Conservation (phyloP, 1,284 basidiomycete genomes). For the Paramarasmius palmivorus region DNA sequence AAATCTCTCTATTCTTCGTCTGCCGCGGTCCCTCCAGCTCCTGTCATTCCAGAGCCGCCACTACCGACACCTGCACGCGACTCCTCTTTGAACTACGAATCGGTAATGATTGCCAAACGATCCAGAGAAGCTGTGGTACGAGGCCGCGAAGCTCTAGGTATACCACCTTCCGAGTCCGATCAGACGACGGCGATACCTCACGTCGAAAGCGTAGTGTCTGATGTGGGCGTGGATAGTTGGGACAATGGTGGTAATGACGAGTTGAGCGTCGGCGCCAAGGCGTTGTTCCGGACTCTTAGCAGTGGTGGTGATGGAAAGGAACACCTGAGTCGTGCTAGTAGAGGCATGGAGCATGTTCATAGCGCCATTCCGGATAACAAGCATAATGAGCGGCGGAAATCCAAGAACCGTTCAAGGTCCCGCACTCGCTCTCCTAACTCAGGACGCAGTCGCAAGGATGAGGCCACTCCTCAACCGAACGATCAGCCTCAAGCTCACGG, state of each 20-base stretch:
- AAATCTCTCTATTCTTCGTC: background rate
- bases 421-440: background rate
- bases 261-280: conserved; percentile 52
- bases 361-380: background rate
- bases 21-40: background rate
- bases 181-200: conserved; percentile 34
- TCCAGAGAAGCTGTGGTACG: conserved; percentile 42
- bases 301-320: conserved; percentile 15
- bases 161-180: conserved; percentile 43
- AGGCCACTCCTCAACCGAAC: background rate
- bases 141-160: conserved; percentile 47
- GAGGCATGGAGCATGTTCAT: conserved; percentile 11
- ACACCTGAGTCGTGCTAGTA: conserved; percentile 17
- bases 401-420: conserved; percentile 2
- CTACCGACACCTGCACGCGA: conserved; percentile 11
- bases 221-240: conserved; percentile 45
- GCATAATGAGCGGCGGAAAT: conserved; percentile 8
- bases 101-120: conserved; percentile 34
- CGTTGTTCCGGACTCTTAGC: conserved; percentile 47
- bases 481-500: background rate
- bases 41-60: background rate
- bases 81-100: conserved; percentile 21
- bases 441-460: background rate
- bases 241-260: conserved; percentile 35
- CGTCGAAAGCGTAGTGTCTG: conserved; percentile 50